Evolutionary conservation across 441 rosid species (phyloP).

Genomic region (Adansonia gregorii): DNA sequence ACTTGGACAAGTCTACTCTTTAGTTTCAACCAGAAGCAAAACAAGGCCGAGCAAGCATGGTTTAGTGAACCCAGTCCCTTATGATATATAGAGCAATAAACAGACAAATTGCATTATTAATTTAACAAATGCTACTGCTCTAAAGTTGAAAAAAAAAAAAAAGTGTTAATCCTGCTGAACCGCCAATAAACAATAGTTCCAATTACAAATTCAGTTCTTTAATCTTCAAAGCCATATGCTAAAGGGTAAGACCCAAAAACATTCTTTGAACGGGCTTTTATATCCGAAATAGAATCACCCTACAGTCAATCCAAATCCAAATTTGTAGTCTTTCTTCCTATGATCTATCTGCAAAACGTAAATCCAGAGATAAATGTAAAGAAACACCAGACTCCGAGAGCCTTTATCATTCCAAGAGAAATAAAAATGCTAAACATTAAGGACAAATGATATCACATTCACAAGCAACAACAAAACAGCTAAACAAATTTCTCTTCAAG

Average conservation of each 20-base stretch:
- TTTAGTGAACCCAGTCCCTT: background rate
- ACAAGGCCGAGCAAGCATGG: too few relatives aligned
- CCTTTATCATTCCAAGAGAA: background rate
- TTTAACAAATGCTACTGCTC: slow-evolving; percentile 21
- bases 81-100: background rate
- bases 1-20: too few relatives aligned
- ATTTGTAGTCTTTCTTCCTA: slow-evolving; percentile 92
- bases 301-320: slow-evolving; percentile 91
- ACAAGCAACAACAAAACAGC: background rate
- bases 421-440: background rate
- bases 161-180: slow-evolving; percentile 14
- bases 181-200: background rate
- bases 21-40: too few relatives aligned
- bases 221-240: background rate
- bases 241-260: slow-evolving; percentile 5
- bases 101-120: slow-evolving; percentile 20
- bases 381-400: background rate
- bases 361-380: background rate
- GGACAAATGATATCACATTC: background rate
- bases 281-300: slow-evolving; percentile 43
- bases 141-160: background rate
- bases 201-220: background rate
- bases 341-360: slow-evolving; percentile 74
- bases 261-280: slow-evolving; percentile 10
- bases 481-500: background rate